Conservation (phyloP, 352 stramenopile species). For the Phytopythium chamaehyphon region DNA sequence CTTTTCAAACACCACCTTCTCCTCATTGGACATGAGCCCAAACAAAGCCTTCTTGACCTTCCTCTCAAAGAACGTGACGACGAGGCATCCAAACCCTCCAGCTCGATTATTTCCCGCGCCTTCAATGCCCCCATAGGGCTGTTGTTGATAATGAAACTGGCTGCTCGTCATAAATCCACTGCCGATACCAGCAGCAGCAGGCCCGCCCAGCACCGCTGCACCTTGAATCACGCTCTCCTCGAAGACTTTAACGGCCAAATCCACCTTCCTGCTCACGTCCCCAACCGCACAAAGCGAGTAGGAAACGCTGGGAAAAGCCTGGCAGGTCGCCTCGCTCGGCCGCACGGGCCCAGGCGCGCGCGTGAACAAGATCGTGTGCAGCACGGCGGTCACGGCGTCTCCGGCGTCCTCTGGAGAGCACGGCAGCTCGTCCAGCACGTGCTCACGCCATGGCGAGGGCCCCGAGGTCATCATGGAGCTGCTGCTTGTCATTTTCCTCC, state of each 20-base stretch:
- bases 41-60: constrained; percentile 85
- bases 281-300: constrained; percentile 76
- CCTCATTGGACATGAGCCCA: constrained; percentile 80
- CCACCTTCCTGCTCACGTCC: constrained; percentile 77
- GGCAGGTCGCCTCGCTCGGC: constrained; percentile 70
- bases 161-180: constrained; percentile 13
- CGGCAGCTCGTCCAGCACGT: constrained; percentile 59
- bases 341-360: constrained; percentile 65
- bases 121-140: constrained; percentile 24
- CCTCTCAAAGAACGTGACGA: constrained; percentile 74
- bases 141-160: constrained; percentile 8
- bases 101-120: constrained; percentile 17
- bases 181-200: not conserved
- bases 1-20: constrained; percentile 85
- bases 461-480: constrained; percentile 3
- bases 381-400: constrained; percentile 59
- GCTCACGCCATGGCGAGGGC: constrained; percentile 41
- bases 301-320: constrained; percentile 68
- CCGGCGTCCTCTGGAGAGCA: constrained; percentile 50
- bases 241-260: constrained; percentile 56
- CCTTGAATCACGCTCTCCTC: constrained; percentile 38
- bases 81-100: constrained; percentile 40
- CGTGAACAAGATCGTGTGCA: constrained; percentile 84
- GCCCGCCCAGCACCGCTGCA: constrained; percentile 2
- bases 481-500: not conserved